A percentile compares a stretch with the other conserved stretches of the same genome.
Evolutionary conservation across 179 eudicot species (phyloP).

Genomic region (Actinidia chinensis): DNA sequence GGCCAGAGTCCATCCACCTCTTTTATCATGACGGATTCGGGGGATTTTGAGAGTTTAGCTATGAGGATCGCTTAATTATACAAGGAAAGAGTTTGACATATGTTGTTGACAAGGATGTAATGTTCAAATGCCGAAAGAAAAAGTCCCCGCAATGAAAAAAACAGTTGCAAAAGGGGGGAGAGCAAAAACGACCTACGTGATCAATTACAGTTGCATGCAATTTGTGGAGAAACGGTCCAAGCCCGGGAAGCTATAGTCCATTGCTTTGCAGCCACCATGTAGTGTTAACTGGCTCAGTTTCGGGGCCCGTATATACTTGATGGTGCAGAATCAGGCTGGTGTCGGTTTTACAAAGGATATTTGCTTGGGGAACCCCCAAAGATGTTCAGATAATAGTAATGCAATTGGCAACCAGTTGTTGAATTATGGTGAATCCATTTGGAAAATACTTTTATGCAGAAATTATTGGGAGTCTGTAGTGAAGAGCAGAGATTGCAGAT

Average conservation of each 20-base stretch:
- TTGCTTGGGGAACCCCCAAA: constrained; percentile 29
- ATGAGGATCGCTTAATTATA: constrained; percentile 26
- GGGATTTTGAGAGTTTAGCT: constrained; percentile 27
- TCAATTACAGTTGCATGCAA: not conserved
- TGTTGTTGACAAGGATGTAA: constrained; percentile 17
- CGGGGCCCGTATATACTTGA: constrained; percentile 23
- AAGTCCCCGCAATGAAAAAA: constrained; percentile 13
- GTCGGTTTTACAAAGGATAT: constrained; percentile 33
- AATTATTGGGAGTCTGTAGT: constrained; percentile 29
- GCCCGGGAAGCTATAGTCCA: constrained; percentile 7
- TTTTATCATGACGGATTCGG: constrained; percentile 27
- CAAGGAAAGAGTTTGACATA: constrained; percentile 19
- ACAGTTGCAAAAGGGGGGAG: not conserved
- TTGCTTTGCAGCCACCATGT: constrained; percentile 6
- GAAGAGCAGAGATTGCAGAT: constrained; percentile 34
- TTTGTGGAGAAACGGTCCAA: not conserved
- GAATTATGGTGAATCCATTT: constrained; percentile 37
- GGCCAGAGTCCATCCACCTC: constrained; percentile 19
- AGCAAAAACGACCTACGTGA: constrained; percentile 1
- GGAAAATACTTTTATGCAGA: constrained; percentile 39
- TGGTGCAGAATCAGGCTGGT: constrained; percentile 35
- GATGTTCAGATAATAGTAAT: constrained; percentile 32
- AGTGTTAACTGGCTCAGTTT: constrained; percentile 21
- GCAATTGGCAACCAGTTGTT: constrained; percentile 30
- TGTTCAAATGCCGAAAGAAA: constrained; percentile 20